These are phyloP conservation scores for Psidium friedrichsthalianum DNA, from an alignment of 345 rosid species.

Conservation along the genomic window DNA sequence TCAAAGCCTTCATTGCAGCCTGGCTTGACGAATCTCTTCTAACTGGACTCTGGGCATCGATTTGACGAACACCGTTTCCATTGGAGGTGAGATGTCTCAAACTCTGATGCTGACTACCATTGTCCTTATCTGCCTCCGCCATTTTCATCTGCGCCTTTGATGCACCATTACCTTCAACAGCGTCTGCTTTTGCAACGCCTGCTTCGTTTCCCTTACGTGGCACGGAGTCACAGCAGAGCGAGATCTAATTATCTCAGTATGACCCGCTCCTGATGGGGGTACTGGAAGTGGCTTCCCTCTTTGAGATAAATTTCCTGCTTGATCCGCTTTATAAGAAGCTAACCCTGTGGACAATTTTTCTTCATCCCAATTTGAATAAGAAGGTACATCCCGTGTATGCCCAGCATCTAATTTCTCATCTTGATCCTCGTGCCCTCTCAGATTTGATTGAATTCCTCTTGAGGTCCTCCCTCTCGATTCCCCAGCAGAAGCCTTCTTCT, in stretches of 20 bases:
- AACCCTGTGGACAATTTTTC: slow-evolving; percentile 20
- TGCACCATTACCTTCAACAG: slow-evolving; percentile 23
- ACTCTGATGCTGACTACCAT: slow-evolving; percentile 33
- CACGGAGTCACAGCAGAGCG: slow-evolving; percentile 12
- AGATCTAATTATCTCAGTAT: slow-evolving; percentile 20
- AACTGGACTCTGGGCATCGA: slow-evolving; percentile 54
- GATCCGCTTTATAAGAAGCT: slow-evolving; percentile 20
- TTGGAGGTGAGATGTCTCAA: slow-evolving; percentile 32
- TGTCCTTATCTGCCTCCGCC: slow-evolving; percentile 29
- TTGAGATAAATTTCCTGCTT: slow-evolving; percentile 23
- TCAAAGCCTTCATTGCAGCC: slow-evolving; percentile 58
- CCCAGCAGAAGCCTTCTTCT: slow-evolving; percentile 33
- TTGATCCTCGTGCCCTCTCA: background rate
- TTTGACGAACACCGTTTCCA: slow-evolving; percentile 41
- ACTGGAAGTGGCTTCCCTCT: slow-evolving; percentile 25
- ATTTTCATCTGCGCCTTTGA: slow-evolving; percentile 25
- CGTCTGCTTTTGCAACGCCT: slow-evolving; percentile 10
- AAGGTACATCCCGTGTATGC: background rate
- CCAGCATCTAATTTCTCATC: background rate
- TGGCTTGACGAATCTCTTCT: slow-evolving; percentile 61
- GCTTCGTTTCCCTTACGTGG: slow-evolving; percentile 22
- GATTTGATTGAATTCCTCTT: background rate
- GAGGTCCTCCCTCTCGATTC: slow-evolving; percentile 22
- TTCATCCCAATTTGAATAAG: slow-evolving; percentile 6
- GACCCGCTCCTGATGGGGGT: slow-evolving; percentile 35